Evolutionary conservation across 78 protist genomes (phyloP).

Genomic region (Bodo saltans): DNA sequence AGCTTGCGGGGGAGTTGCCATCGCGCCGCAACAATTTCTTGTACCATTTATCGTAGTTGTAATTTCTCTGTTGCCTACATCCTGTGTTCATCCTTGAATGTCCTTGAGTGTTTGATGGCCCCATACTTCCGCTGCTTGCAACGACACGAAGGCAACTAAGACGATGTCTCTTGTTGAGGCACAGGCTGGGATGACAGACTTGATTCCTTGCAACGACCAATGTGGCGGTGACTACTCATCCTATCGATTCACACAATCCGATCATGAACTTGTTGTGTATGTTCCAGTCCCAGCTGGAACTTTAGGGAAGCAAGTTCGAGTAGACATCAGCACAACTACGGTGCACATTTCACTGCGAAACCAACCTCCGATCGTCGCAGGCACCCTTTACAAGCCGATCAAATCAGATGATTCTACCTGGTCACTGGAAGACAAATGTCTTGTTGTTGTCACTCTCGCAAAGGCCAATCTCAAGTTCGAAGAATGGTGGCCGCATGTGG

Average conservation of each 20-base stretch:
- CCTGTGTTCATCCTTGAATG: background rate
- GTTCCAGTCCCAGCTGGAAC: conserved; percentile 1
- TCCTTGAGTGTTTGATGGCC: background rate
- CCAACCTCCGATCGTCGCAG: conserved; percentile 34
- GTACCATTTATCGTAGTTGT: background rate
- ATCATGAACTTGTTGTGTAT: background rate
- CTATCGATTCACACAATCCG: conserved; percentile 9
- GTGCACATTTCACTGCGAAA: conserved; percentile 33
- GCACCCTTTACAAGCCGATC: conserved; percentile 26
- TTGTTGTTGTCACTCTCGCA: conserved; percentile 6
- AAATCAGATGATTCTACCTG: conserved; percentile 42
- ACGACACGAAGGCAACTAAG: background rate
- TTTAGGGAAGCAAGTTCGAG: conserved; percentile 8
- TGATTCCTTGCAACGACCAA: background rate
- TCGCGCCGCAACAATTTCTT: background rate
- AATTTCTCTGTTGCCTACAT: background rate
- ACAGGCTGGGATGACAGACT: background rate
- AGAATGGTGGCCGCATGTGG: conserved; percentile 56
- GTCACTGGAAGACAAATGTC: conserved; percentile 42
- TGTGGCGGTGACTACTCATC: conserved; percentile 9
- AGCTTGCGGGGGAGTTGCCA: too few species aligned
- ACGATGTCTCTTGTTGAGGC: background rate
- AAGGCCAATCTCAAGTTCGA: conserved; percentile 52
- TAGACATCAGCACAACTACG: conserved; percentile 10
- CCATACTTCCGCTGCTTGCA: background rate